Evolutionary conservation across 2,329 filamentous ascomycete species (phyloP), one percentile per base, ranked within the genome.

Genomic region (Anthostomella pinea): DNA sequence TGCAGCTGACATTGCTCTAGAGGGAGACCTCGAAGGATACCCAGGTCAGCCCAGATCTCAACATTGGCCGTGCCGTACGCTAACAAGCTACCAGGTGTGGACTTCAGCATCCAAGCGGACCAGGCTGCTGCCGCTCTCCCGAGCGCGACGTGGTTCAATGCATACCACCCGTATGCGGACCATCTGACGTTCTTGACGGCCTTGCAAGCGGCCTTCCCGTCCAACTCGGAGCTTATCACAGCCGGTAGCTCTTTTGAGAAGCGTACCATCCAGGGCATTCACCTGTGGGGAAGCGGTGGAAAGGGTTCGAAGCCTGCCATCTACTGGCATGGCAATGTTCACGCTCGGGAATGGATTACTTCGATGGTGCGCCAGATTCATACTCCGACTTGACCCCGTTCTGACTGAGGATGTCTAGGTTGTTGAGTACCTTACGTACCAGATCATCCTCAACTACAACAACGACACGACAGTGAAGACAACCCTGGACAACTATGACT

Each of bases 191-290:
- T 67, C 49, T 57, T 74, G 41, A 57, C 60, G 7, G 67, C 72
- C 45, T 56, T 79, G 11, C 64, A 68, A 33, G 59, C 63, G 2
- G 53, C 60, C 4, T 72, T 72, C 47, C 65, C 74, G 3, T 48
- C 52, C 4, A 69, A 73, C 42, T 66, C 73, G 11, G 68, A 73
- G 50, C 62, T 75, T 33, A 63, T 76, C 30, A 65, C 60, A 6
- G 57, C 67, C 8, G 74, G 74, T 4, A 63, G 56, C 5, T 73
- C 72, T 2, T 61, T 63, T 24, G 56, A 72, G 38, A 68, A 69
- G 3, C 62, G 69, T 18, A 42, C 58, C 40, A 86, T 89, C 30
- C 75, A 77, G 10, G 85, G 81, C 9, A 65, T 78, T 33, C 73
- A 76, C 48, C 63, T 77, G 40, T 77, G 67, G 62, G 73, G 73